Percentiles rank a stretch among this genome's conserved stretches.
phyloP scores from a whole-genome alignment of 805 yeast genomes.

The Candida maltosa region DNA sequence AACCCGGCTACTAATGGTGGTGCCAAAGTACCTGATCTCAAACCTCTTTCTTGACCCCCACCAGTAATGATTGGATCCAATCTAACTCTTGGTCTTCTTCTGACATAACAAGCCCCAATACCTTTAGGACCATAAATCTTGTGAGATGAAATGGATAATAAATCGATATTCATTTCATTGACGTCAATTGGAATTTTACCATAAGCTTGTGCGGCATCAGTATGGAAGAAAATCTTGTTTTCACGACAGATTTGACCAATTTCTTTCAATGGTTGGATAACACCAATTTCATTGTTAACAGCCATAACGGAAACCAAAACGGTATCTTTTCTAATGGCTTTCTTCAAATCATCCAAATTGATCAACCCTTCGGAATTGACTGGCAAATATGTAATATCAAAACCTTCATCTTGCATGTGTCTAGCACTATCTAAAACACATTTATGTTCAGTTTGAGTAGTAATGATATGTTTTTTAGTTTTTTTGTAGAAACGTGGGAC shows the following conservation, averaged over 20 bases:
- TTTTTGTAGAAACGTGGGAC: conserved; percentile 89
- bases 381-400: conserved; percentile 89
- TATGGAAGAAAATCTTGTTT: conserved; percentile 91
- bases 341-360: conserved; percentile 70
- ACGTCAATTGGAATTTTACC: conserved; percentile 94
- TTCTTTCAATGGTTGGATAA: conserved; percentile 91
- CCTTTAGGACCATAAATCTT: conserved; percentile 98
- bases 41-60: conserved; percentile 98
- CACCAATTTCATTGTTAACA: conserved; percentile 97
- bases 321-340: conserved; percentile 87
- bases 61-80: conserved; percentile 92
- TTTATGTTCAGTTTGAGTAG: conserved; percentile 96
- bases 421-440: conserved; percentile 98
- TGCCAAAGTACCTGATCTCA: conserved; percentile 94
- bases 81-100: conserved; percentile 98
- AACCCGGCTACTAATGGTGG: conserved; percentile 96
- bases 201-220: conserved; percentile 96
- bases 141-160: conserved; percentile 92
- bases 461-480: conserved; percentile 89
- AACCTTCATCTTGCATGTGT: conserved; percentile 93
- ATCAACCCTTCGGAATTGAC: conserved; percentile 80
- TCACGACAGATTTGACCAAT: conserved; percentile 85
- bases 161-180: conserved; percentile 86
- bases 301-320: conserved; percentile 91
- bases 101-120: conserved; percentile 88